A percentile compares a stretch with the other conserved stretches of the same genome.
Evolutionary conservation across 2,329 filamentous ascomycete genomes (phyloP).

Genomic region (Endoconidiophora laricicola): DNA sequence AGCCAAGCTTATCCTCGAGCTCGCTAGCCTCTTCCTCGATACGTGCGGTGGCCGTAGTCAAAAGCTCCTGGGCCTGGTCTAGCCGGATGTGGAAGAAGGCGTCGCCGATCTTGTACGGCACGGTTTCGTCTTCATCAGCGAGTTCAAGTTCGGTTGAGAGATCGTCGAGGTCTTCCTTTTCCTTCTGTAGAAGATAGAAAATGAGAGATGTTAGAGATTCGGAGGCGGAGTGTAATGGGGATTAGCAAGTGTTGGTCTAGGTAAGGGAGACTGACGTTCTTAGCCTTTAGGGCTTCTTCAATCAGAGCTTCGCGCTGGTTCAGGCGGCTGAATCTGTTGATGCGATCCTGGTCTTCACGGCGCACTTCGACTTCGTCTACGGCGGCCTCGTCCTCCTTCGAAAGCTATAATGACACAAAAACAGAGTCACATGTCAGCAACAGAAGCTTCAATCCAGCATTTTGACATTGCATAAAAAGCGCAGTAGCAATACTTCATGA

Average conservation of each 20-base stretch:
- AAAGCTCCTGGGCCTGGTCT: slow-evolving; percentile 71
- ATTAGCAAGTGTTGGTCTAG: no score
- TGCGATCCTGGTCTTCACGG: slow-evolving; percentile 94
- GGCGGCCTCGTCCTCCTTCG: slow-evolving; percentile 77
- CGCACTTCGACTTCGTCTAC: slow-evolving; percentile 82
- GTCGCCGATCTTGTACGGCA: slow-evolving; percentile 96
- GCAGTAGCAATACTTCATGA: no score
- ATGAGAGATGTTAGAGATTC: not conserved
- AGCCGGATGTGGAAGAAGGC: slow-evolving; percentile 81
- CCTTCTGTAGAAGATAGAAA: slow-evolving; percentile 48
- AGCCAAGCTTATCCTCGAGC: slow-evolving; percentile 60
- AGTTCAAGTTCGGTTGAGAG: slow-evolving; percentile 82
- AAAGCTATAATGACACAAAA: slow-evolving; percentile 43
- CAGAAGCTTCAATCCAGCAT: not conserved
- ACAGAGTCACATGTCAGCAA: not conserved
- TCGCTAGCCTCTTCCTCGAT: slow-evolving; percentile 61
- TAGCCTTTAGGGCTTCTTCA: slow-evolving; percentile 64
- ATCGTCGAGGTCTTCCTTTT: slow-evolving; percentile 95
- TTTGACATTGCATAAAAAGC: not conserved
- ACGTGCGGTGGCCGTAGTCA: slow-evolving; percentile 50
- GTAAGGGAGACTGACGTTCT: slow-evolving; percentile 46
- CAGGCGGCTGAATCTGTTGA: slow-evolving; percentile 91
- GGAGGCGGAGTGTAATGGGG: not conserved
- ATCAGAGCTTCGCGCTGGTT: slow-evolving; percentile 70
- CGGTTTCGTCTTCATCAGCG: slow-evolving; percentile 82